Base-by-base conservation (phyloP, 176 grass and related monocot species). In the Aegilops tauschii region DNA sequence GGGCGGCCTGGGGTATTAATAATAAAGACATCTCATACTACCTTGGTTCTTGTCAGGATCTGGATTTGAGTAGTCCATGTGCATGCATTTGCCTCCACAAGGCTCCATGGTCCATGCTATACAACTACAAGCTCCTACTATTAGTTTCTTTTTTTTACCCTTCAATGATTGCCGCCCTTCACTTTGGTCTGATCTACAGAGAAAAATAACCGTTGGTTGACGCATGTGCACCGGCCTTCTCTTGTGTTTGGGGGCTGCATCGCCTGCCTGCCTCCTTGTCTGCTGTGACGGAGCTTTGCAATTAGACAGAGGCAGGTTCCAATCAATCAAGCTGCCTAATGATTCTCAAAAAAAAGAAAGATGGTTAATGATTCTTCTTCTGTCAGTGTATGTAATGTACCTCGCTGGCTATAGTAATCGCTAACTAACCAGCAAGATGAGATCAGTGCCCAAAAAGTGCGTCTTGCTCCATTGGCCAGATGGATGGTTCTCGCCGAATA, bases 231-330 rank as follows among this genome's bases (percentile, higher is more conserved):
- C 72, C 72, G 72, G 72, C 42, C 44, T 82, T 62, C 64, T 21
- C 18, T 36, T 47, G 29, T 37, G 21, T 76, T 50, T 50, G 80
- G 66, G 27, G 34, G 70, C 37, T 44, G 30, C 34, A 12, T 11
- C 42, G 42, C 44, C 47, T 76, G 44, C 44, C 47, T 76, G 79
- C 23, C 32, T 67, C 77, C 73, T 69, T 85, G 83, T 76, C 69
- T 61, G 69, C 50, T 69, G 69, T 1, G 71, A 16, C 49, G 88
- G 68, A 81, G 69, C 29, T 30, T 89, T 68, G 78, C 69, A 35
- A 30, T 28, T 40, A 49, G 42, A 23, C 8, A 52, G 80, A 7
- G 36, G 80, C 79, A 81, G 62, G 62, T 49, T 42, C 66, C 83
- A 76, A 75, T 75, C 61, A 80, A 58, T 75, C 61, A 80, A 58